A percentile compares a stretch with the other conserved stretches of the same genome.
Conservation (phyloP, 108 stramenopile species). For the Parmales sp. region DNA sequence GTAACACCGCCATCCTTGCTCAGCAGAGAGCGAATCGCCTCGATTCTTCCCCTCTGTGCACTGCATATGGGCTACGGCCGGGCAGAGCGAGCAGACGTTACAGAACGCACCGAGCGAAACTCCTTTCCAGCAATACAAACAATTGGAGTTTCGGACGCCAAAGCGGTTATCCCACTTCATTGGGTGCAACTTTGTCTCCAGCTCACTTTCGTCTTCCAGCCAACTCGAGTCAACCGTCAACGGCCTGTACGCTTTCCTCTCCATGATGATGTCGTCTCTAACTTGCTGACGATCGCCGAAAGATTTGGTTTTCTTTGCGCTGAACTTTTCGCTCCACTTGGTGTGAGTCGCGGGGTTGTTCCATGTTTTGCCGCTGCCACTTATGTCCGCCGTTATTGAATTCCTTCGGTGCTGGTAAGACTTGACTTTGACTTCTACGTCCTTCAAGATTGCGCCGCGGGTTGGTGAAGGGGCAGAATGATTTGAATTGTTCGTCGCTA, state of each 20-base stretch:
- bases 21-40: background rate
- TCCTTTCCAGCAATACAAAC: constrained; percentile 1
- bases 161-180: background rate
- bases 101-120: background rate
- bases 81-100: background rate
- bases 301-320: background rate
- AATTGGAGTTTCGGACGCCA: background rate
- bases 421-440: background rate
- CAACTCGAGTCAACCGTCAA: background rate
- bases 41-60: background rate
- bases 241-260: background rate
- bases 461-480: background rate
- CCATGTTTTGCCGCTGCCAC: background rate
- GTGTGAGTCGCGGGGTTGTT: background rate
- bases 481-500: no score
- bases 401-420: background rate
- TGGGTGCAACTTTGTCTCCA: background rate
- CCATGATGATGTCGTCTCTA: background rate
- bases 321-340: background rate
- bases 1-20: background rate
- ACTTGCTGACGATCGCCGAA: background rate
- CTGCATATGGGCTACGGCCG: background rate
- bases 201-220: background rate
- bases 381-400: background rate
- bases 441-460: background rate